Percentiles rank a stretch among this genome's conserved stretches.
phyloP scores from a whole-genome alignment of 2,329 filamentous ascomycete species.

The Ophidiomyces ophidiicola region DNA sequence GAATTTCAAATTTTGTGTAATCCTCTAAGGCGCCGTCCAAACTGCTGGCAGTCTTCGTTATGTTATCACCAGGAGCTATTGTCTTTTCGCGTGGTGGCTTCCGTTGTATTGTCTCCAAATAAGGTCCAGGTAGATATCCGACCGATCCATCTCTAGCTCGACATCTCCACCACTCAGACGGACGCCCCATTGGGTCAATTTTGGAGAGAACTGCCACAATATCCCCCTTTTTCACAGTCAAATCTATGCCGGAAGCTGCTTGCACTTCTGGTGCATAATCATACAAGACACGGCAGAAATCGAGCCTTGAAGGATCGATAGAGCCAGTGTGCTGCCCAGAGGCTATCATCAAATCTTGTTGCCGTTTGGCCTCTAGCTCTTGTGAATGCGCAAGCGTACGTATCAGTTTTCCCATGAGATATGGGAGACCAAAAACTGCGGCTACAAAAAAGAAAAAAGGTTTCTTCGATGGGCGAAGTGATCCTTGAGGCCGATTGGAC shows the following conservation, averaged over 20 bases:
- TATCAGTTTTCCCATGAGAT: slow-evolving; percentile 94
- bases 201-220: slow-evolving; percentile 89
- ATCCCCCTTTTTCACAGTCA: slow-evolving; percentile 88
- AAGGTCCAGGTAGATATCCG: slow-evolving; percentile 83
- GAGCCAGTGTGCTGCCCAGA: slow-evolving; percentile 33
- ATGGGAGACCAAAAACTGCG: slow-evolving; percentile 88
- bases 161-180: slow-evolving; percentile 96
- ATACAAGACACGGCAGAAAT: slow-evolving; percentile 90
- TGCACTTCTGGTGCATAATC: slow-evolving; percentile 75
- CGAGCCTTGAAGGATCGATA: slow-evolving; percentile 78
- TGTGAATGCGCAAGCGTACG: slow-evolving; percentile 68
- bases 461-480: slow-evolving; percentile 74
- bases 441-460: slow-evolving; percentile 92
- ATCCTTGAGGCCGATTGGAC: slow-evolving; percentile 54
- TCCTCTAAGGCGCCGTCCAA: too few species aligned
- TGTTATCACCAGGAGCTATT: slow-evolving; percentile 26
- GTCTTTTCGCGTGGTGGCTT: slow-evolving; percentile 33
- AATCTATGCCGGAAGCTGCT: slow-evolving; percentile 59
- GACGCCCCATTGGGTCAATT: slow-evolving; percentile 78
- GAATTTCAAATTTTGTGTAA: too few species aligned
- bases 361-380: slow-evolving; percentile 56
- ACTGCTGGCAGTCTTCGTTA: neutral
- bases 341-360: slow-evolving; percentile 41
- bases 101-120: slow-evolving; percentile 64
- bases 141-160: slow-evolving; percentile 77